Evolutionary conservation across 768 basidiomycete species (phyloP), one percentile per base, ranked within the genome.

Genomic region (Xerocomellus dryophilus): DNA sequence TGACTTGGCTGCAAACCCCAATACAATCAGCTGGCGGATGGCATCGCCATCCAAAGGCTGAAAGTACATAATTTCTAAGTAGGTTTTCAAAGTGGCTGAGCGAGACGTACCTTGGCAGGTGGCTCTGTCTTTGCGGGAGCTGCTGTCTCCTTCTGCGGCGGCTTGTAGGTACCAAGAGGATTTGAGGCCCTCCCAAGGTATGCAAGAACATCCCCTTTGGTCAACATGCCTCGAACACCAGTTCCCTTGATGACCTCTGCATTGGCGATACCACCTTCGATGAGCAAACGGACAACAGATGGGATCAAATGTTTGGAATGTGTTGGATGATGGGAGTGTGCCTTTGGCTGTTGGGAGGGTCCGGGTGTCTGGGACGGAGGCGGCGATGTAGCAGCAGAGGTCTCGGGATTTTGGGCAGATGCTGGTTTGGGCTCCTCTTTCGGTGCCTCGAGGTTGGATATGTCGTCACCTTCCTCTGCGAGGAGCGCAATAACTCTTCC

Each of bases 381-480:
- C 21, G 50, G 61, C 40, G 56, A 52, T 23, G 54, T 18, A 61
- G 66, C 7, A 61, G 62, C 21, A 60, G 63, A 32, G 64, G 60
- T 15, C 62, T 58, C 34, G 68, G 47, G 12, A 68, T 43, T 46
- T 63, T 58, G 42, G 2, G 66, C 7, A 14, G 53, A 27, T 3
- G 39, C 14, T 11, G 61, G 29, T 34, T 61, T 64, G 2, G 64
- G 35, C 23, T 70, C 73, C 36, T 79, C 74, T 43, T 73, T 71
- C 4, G 90, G 85, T 17, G 75, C 69, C 63, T 92, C 79, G 42
- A 98, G 81, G 65, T 88, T 86, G 48, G 93, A 85, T 54, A 98
- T 85, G 71, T 98, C 90, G 71, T 99, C 96, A 8, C 96, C 96
- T 71, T 95, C 91, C 67, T 99, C 95, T 25, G 93, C 95, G 8